Evolutionary conservation across 176 grass and related monocot species (phyloP).

Genomic region (Microstegium vimineum): DNA sequence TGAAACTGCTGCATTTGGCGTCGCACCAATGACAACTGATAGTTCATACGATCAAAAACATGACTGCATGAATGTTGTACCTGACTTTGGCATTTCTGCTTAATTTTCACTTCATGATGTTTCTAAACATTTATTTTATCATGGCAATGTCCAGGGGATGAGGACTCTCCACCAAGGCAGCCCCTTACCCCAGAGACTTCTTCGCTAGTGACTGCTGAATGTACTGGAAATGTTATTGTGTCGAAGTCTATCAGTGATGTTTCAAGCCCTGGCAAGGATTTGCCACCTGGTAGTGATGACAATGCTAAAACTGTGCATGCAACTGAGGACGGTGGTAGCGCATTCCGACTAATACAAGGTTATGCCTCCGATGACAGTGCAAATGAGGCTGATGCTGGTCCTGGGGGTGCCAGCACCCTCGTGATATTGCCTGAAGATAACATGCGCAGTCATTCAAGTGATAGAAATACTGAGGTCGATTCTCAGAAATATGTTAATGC

Average conservation of each 20-base stretch:
- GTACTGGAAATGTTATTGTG: conserved; percentile 28
- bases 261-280: conserved; percentile 31
- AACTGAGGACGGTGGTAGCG: conserved; percentile 41
- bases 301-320: conserved; percentile 43
- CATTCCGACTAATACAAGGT: conserved; percentile 73
- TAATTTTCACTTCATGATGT: conserved; percentile 14
- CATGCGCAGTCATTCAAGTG: conserved; percentile 9
- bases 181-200: conserved; percentile 54
- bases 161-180: conserved; percentile 45
- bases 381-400: conserved; percentile 33
- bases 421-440: conserved; percentile 31
- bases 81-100: conserved; percentile 35
- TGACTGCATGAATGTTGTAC: conserved; percentile 2
- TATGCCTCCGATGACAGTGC: conserved; percentile 70
- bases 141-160: conserved; percentile 56
- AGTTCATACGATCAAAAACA: conserved; percentile 18
- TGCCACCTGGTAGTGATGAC: conserved; percentile 7
- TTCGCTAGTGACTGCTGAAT: conserved; percentile 39
- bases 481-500: conserved; percentile 27
- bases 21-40: not conserved
- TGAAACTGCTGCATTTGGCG: not conserved
- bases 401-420: conserved; percentile 8
- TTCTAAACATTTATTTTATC: conserved; percentile 36
- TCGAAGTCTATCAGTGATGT: conserved; percentile 30
- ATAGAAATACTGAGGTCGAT: conserved; percentile 35